phyloP scores from a whole-genome alignment of 108 stramenopile genomes.

The Cyclotella atomus region DNA sequence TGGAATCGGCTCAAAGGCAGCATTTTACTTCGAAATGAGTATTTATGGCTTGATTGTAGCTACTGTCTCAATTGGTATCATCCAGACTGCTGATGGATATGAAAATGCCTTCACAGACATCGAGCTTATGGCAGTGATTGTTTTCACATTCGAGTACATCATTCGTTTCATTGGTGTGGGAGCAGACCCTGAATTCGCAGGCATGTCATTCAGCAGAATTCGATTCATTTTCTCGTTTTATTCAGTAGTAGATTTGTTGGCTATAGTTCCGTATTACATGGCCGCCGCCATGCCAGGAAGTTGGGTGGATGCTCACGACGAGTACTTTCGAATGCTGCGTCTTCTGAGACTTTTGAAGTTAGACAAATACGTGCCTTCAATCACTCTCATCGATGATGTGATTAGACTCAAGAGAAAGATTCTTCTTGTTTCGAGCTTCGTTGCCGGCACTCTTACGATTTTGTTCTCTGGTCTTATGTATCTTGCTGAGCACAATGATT shows the following conservation, averaged over 20 bases:
- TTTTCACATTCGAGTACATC: conserved; percentile 92
- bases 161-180: conserved; percentile 76
- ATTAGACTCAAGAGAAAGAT: conserved; percentile 75
- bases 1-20: conserved; percentile 62
- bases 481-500: conserved; percentile 78
- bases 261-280: conserved; percentile 87
- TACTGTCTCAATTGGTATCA: conserved; percentile 68
- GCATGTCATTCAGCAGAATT: conserved; percentile 47
- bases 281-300: conserved; percentile 62
- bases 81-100: conserved; percentile 74
- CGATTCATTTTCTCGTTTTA: conserved; percentile 83
- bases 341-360: conserved; percentile 86
- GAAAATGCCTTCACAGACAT: conserved; percentile 60
- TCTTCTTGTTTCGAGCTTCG: conserved; percentile 71
- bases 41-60: conserved; percentile 75
- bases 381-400: conserved; percentile 89
- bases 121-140: conserved; percentile 76
- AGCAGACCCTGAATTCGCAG: conserved; percentile 75
- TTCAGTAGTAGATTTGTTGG: conserved; percentile 85
- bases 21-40: conserved; percentile 58
- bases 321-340: conserved; percentile 87
- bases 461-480: conserved; percentile 83
- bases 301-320: conserved; percentile 83
- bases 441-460: conserved; percentile 81
- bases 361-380: conserved; percentile 90